Base-by-base conservation (phyloP, 257 asterid genomes). In the Solanum clarkiae region DNA sequence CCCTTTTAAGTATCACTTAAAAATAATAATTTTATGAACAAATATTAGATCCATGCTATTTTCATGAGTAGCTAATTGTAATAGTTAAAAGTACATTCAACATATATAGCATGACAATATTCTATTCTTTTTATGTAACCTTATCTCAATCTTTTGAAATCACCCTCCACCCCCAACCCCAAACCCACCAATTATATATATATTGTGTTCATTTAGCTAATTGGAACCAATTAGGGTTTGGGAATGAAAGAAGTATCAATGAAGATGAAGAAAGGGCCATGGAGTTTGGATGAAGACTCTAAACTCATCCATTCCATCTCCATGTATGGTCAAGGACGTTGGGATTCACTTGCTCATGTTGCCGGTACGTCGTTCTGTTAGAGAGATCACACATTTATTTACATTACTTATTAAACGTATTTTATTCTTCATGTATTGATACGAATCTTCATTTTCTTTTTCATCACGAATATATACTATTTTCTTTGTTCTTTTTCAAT, bases 221-320 rank as follows among this genome's bases (percentile, higher is more conserved):
- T 69, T 69, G 2, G 20, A 69, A 69, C 51, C 26, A 63, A 20
- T 59, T 12, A 3, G n/a, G 29, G 4, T 7, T 69, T 36, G 53
- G 42, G 2, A 17, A 70, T 40, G 63, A 24, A 77, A 26, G 16
- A 77, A 77, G 18, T 14, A 47, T 74, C 44, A 49, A 16, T 45
- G 60, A 82, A 80, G 36, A 68, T 83, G 53, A 85, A 45, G 79
- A 89, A 80, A 56, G 90, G 90, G 8, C 45, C 85, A 2, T 89
- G 91, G 91, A 87, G 88, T 53, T n/a, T 55, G 1, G 86, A 87
- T 53, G 91, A 89, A 60, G 90, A 89, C 84, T 83, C 83, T 6
- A 66, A 80, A 72, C 91, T 89, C 81, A 71, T 85, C 84, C 79
- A 84, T 54, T 85, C 66, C 79, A 87, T 89, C 55, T 53, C 80